Conservation (phyloP, 345 rosid species). For the Salix koriyanagi region DNA sequence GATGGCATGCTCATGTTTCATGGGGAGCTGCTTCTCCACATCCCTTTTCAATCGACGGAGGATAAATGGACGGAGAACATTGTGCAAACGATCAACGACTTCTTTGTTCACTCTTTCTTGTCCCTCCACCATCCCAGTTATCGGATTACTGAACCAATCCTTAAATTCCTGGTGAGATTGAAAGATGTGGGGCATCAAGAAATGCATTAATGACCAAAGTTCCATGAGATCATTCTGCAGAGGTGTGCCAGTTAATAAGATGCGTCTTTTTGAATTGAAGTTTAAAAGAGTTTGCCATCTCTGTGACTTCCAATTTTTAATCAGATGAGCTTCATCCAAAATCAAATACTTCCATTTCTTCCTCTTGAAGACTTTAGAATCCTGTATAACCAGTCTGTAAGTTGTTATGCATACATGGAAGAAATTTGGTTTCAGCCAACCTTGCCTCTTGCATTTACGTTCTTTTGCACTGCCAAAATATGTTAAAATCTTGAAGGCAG, state of each 20-base stretch:
- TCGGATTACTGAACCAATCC: constrained; percentile 99
- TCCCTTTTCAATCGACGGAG: constrained; percentile 95
- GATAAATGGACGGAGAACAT: constrained; percentile 97
- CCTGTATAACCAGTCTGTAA: constrained; percentile 94
- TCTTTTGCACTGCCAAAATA: constrained; percentile 99
- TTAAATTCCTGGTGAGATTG: constrained; percentile 99
- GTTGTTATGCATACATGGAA: constrained; percentile 98
- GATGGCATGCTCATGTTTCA: constrained; percentile 88
- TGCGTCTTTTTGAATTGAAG: constrained; percentile 95
- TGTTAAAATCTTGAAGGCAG: constrained; percentile 97
- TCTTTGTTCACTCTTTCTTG: constrained; percentile 96
- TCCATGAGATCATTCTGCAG: constrained; percentile 99
- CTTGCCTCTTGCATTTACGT: constrained; percentile 94
- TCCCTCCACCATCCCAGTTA: constrained; percentile 99
- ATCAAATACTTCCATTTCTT: constrained; percentile 99
- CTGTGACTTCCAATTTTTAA: constrained; percentile 99
- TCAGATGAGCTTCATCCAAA: constrained; percentile 99
- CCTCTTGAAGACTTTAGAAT: constrained; percentile 93
- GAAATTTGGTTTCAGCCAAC: constrained; percentile 94
- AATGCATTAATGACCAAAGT: constrained; percentile 99
- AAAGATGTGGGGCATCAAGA: constrained; percentile 97
- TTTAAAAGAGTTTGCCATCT: constrained; percentile 99
- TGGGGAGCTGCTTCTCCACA: constrained; percentile 97
- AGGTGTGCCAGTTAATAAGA: constrained; percentile 94
- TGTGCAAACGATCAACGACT: constrained; percentile 96